phyloP scores from a whole-genome alignment of 2,329 filamentous ascomycete species.

The Aureobasidium lini region DNA sequence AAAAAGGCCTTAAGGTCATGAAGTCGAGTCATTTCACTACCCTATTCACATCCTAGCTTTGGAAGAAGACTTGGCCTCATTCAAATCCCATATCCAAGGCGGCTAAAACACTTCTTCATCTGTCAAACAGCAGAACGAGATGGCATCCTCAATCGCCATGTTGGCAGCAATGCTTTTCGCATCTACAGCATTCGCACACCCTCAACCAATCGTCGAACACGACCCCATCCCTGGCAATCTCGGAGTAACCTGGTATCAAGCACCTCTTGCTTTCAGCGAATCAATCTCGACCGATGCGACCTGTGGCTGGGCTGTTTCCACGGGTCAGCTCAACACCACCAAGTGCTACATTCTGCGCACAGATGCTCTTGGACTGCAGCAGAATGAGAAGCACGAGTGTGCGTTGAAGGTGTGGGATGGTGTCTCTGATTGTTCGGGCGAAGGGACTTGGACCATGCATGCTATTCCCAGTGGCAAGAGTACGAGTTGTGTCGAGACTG shows the following conservation, averaged over 20 bases:
- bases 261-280: conserved; percentile 7
- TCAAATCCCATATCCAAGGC: not conserved
- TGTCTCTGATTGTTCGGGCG: conserved; percentile 18
- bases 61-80: no score
- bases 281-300: conserved; percentile 4
- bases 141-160: not conserved
- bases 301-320: conserved; percentile 16
- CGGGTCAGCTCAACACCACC: conserved; percentile 14
- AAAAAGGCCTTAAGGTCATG: not conserved
- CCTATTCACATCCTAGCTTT: no score
- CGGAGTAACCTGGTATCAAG: conserved; percentile 15
- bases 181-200: not conserved
- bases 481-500: conserved; percentile 17
- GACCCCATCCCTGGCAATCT: not conserved
- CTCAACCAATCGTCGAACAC: not conserved
- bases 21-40: not conserved
- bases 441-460: conserved; percentile 9
- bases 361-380: conserved; percentile 18
- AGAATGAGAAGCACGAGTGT: conserved; percentile 18
- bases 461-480: conserved; percentile 10
- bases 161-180: not conserved
- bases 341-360: conserved; percentile 17
- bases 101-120: not conserved
- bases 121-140: not conserved
- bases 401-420: conserved; percentile 17